Conservation (phyloP, 257 asterid genomes). For the Solanum ossicruentum region DNA sequence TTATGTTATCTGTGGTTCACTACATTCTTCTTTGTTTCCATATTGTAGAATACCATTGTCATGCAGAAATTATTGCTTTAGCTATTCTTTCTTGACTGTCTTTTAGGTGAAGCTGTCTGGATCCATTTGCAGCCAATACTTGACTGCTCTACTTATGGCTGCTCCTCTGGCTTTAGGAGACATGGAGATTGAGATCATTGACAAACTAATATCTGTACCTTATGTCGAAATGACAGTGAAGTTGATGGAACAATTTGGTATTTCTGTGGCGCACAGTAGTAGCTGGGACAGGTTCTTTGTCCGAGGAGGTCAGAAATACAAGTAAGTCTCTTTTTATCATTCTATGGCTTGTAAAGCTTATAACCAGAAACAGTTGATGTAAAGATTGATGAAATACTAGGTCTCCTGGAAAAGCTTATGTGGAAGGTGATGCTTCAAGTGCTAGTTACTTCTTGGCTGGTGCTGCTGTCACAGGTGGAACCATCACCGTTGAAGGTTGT, state of each 20-base stretch:
- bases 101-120: constrained; percentile 92
- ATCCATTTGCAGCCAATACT: constrained; percentile 86
- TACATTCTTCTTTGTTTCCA: background rate
- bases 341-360: background rate
- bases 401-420: constrained; percentile 92
- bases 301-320: constrained; percentile 79
- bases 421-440: constrained; percentile 99
- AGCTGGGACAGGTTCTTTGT: constrained; percentile 81
- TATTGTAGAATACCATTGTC: background rate
- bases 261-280: constrained; percentile 66
- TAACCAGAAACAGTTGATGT: background rate
- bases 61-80: background rate
- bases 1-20: background rate
- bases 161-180: constrained; percentile 88
- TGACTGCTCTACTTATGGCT: constrained; percentile 95
- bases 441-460: constrained; percentile 99
- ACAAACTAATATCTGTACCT: constrained; percentile 86
- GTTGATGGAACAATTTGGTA: constrained; percentile 94
- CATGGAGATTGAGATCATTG: constrained; percentile 82
- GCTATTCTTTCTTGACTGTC: background rate
- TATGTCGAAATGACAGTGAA: constrained; percentile 95
- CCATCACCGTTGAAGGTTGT: constrained; percentile 86
- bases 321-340: constrained; percentile 32
- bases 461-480: constrained; percentile 52
- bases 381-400: constrained; percentile 10